phyloP scores from a whole-genome alignment of 1,139 yeast genomes.

The Hyphopichia khmerensis region DNA sequence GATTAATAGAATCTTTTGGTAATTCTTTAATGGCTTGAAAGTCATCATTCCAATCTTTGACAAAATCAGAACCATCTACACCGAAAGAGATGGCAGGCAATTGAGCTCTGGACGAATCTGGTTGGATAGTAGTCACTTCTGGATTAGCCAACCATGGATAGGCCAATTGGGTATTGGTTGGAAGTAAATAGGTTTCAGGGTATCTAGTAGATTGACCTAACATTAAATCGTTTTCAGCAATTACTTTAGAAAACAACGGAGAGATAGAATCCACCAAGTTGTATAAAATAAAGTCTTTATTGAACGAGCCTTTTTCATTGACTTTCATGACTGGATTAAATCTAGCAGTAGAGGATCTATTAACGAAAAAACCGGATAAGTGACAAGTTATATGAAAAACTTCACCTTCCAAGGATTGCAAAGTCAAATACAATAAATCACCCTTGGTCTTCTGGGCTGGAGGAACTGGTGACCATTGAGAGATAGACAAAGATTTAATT shows the following conservation, averaged over 20 bases:
- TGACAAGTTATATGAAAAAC: conserved; percentile 75
- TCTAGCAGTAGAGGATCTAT: conserved; percentile 61
- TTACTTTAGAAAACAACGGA: conserved; percentile 44
- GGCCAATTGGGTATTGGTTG: conserved; percentile 59
- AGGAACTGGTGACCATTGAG: conserved; percentile 93
- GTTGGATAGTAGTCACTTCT: conserved; percentile 22
- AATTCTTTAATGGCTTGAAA: conserved; percentile 79
- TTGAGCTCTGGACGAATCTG: conserved; percentile 68
- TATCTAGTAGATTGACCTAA: conserved; percentile 48
- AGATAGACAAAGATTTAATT: conserved; percentile 57
- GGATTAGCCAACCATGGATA: conserved; percentile 74
- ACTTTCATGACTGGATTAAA: conserved; percentile 66
- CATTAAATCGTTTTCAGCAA: conserved; percentile 39
- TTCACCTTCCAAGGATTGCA: conserved; percentile 81
- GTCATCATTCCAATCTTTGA: conserved; percentile 89
- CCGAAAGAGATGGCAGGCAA: conserved; percentile 54
- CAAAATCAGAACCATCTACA: conserved; percentile 55
- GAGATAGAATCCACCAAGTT: conserved; percentile 55
- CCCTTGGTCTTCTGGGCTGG: conserved; percentile 62
- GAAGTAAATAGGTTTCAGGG: conserved; percentile 57
- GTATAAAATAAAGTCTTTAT: conserved; percentile 48
- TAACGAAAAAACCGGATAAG: conserved; percentile 74
- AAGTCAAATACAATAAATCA: conserved; percentile 73
- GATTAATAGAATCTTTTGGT: conserved; percentile 56
- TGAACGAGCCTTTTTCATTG: conserved; percentile 35